Base-by-base conservation (phyloP, 2,329 filamentous ascomycete genomes). In the Ilyonectria mors-panacis region DNA sequence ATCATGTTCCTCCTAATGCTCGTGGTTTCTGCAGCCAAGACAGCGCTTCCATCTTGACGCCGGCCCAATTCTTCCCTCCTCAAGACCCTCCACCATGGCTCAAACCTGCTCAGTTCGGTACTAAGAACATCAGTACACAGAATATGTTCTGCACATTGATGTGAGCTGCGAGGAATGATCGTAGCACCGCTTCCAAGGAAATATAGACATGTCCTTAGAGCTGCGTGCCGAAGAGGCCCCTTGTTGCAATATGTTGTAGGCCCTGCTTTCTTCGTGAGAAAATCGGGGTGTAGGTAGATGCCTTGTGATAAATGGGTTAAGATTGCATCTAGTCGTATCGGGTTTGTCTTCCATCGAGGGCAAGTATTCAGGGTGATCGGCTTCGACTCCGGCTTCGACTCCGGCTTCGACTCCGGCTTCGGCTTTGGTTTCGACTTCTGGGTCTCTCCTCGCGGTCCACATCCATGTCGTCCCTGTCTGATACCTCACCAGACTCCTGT, bases 401-500 rank as follows among this genome's bases (percentile, higher is more conserved):
- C 51, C 70, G 73, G 54, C 69, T 76, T 26, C 59, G 66, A 60
- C 75, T 79, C 9, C 63, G 55, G 30, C 63, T 73, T 21, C 51
- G 55, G 23, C 64, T 74, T 26, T 68, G 68, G 30, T 70, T 74
- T 30, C 66, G 47, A 19, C 61, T 70, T 60, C 78, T 71, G 33
- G 70, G 70, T 19, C 70, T 62, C 58, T 77, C 74, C 6, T 77
- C 76, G 1, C 74, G 74, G 68, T 83, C 83, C 44, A 83, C 75
- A 55, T 85, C 81, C 82, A 83, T 83, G 4, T 76, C 75, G 13
- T 74, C 74, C n/a, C 73, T 67, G n/a, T 80, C 79, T 1, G 76
- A 78, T 17, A 77, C 65, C 47, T 81, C 82, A 0, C 82, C 83
- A 3, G 83, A 84, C 6, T 86, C 84, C 48, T 83, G 82, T 39